Conservation (phyloP, 78 protist species). For the Dictyostelium purpureum region DNA sequence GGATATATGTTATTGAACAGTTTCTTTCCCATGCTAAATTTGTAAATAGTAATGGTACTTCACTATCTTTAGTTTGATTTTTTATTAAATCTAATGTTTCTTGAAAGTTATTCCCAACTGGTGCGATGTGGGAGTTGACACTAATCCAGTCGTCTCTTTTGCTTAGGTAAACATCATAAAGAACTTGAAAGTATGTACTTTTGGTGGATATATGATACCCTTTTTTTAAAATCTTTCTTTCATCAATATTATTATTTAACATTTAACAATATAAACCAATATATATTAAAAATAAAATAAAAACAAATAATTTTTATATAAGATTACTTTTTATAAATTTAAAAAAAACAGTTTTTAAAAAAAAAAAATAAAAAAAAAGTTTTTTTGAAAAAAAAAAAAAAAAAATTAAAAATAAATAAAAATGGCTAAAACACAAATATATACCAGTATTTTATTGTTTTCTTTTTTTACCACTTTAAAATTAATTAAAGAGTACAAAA, state of each 20-base stretch:
- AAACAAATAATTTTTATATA: too few species aligned
- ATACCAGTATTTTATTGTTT: too few species aligned
- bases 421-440: too few species aligned
- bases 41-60: slow-evolving; percentile 31
- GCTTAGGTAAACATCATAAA: not conserved
- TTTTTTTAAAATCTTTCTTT: not conserved
- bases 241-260: not conserved
- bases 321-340: too few species aligned
- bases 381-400: too few species aligned
- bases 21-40: slow-evolving; percentile 16
- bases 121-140: slow-evolving; percentile 34
- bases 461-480: too few species aligned
- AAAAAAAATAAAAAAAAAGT: too few species aligned
- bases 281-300: too few species aligned
- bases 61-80: not conserved
- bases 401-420: too few species aligned
- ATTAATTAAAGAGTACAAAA: too few species aligned
- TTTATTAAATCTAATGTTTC: not conserved
- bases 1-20: not conserved
- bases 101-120: slow-evolving; percentile 1
- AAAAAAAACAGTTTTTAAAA: too few species aligned
- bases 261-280: too few species aligned
- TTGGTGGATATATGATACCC: slow-evolving; percentile 25
- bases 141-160: slow-evolving; percentile 8
- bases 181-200: not conserved